These are phyloP conservation scores for Garcia nutans DNA, from an alignment of 345 rosid species.

Conservation along the genomic window DNA sequence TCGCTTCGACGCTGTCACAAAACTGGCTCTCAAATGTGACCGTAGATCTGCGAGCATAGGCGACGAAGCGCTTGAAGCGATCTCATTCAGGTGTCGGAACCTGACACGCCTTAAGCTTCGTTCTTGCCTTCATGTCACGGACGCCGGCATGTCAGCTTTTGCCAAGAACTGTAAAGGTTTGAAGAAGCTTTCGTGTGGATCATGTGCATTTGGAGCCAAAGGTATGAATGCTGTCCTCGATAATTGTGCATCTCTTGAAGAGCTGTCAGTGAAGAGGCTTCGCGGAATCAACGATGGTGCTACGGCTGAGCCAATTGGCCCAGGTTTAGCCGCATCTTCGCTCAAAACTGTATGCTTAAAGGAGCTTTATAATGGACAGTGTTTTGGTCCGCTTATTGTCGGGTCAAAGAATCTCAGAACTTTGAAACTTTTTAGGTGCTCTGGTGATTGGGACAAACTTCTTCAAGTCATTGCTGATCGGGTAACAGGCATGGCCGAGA, in stretches of 20 bases:
- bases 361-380: slow-evolving; percentile 74
- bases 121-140: slow-evolving; percentile 74
- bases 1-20: slow-evolving; percentile 81
- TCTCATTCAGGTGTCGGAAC: slow-evolving; percentile 65
- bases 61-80: slow-evolving; percentile 64
- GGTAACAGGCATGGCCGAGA: slow-evolving; percentile 51
- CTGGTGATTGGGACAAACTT: slow-evolving; percentile 79
- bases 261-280: slow-evolving; percentile 76
- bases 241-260: slow-evolving; percentile 65
- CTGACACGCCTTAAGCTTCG: slow-evolving; percentile 80
- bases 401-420: slow-evolving; percentile 63
- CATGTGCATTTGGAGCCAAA: slow-evolving; percentile 75
- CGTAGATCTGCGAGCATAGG: slow-evolving; percentile 69
- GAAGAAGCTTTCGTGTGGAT: slow-evolving; percentile 84
- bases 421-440: slow-evolving; percentile 75
- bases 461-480: slow-evolving; percentile 43
- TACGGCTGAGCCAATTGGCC: slow-evolving; percentile 60
- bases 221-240: slow-evolving; percentile 84
- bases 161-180: slow-evolving; percentile 66
- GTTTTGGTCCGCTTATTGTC: slow-evolving; percentile 62
- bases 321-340: slow-evolving; percentile 56
- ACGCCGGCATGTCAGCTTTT: slow-evolving; percentile 60
- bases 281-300: slow-evolving; percentile 59
- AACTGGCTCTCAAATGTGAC: slow-evolving; percentile 81
- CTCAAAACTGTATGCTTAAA: slow-evolving; percentile 66